Evolutionary conservation across 2,329 filamentous ascomycete species (phyloP).

Genomic region (Epichloe coenophiala): DNA sequence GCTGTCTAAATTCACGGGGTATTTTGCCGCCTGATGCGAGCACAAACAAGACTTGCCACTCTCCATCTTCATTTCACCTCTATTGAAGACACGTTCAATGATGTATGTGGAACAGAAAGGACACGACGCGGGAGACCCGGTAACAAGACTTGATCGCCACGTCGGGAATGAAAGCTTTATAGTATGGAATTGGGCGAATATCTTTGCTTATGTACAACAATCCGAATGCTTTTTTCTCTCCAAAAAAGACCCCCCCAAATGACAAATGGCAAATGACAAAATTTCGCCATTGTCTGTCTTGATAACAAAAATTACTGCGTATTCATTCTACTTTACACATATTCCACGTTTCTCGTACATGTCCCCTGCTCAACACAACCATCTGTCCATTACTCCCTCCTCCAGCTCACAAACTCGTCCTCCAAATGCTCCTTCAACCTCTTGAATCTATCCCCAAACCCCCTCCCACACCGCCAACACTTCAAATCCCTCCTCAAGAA

Average conservation of each 20-base stretch:
- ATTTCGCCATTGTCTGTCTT: no score
- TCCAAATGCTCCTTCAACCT: conserved; percentile 63
- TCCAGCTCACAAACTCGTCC: conserved; percentile 66
- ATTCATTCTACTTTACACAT: background rate
- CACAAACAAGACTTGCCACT: background rate
- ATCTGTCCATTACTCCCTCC: conserved; percentile 31
- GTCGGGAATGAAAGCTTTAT: background rate
- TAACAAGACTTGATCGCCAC: background rate
- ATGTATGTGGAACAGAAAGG: background rate
- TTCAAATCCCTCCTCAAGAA: conserved; percentile 53
- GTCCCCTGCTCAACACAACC: background rate
- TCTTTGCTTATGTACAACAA: background rate
- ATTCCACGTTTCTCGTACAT: background rate
- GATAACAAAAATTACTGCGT: background rate
- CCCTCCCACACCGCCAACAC: conserved; percentile 73
- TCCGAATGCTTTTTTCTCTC: background rate
- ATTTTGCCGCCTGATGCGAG: background rate
- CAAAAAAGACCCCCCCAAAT: no score
- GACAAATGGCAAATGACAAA: background rate
- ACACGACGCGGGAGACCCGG: background rate
- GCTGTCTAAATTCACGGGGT: conserved; percentile 3
- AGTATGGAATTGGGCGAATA: background rate
- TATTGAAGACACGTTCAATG: background rate
- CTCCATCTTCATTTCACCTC: background rate
- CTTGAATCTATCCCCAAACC: conserved; percentile 63